These are phyloP conservation scores for Blastobotrys serpentis DNA, from an alignment of 1,139 yeast species.

Conservation along the genomic window DNA sequence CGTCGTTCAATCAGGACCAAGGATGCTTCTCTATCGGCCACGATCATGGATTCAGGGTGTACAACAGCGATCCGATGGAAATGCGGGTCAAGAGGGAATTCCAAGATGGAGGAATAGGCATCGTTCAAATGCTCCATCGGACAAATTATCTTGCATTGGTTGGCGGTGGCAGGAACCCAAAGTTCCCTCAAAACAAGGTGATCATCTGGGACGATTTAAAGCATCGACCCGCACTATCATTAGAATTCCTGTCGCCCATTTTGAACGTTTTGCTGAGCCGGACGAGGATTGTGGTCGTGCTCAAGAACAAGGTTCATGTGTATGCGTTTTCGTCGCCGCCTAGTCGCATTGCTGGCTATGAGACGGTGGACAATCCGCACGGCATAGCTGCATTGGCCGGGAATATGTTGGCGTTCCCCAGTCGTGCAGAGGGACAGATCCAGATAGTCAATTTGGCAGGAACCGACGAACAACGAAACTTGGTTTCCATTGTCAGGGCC, in stretches of 20 bases:
- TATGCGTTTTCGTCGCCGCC: conserved; percentile 85
- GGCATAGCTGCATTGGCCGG: conserved; percentile 64
- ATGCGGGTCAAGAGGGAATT: conserved; percentile 62
- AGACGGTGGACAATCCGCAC: conserved; percentile 63
- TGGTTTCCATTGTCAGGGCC: conserved; percentile 76
- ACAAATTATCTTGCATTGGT: conserved; percentile 87
- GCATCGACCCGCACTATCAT: conserved; percentile 65
- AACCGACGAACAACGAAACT: conserved; percentile 44
- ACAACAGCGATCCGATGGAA: conserved; percentile 83
- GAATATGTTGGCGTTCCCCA: conserved; percentile 70
- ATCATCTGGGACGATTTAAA: conserved; percentile 91
- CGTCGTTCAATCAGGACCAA: conserved; percentile 82
- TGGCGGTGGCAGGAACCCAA: conserved; percentile 83
- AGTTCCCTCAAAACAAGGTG: conserved; percentile 68
- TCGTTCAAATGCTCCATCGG: conserved; percentile 77
- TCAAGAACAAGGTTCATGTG: conserved; percentile 64
- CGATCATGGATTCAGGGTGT: conserved; percentile 82
- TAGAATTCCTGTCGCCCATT: conserved; percentile 76
- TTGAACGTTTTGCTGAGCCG: conserved; percentile 73
- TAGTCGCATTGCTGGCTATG: conserved; percentile 62
- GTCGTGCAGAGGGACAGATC: conserved; percentile 61
- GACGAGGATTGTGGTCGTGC: conserved; percentile 68
- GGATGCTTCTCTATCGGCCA: conserved; percentile 86
- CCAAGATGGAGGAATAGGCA: conserved; percentile 62
- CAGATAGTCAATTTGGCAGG: conserved; percentile 72